Base-by-base conservation (phyloP, 148 eudicot genomes). In the Silene uniflora region DNA sequence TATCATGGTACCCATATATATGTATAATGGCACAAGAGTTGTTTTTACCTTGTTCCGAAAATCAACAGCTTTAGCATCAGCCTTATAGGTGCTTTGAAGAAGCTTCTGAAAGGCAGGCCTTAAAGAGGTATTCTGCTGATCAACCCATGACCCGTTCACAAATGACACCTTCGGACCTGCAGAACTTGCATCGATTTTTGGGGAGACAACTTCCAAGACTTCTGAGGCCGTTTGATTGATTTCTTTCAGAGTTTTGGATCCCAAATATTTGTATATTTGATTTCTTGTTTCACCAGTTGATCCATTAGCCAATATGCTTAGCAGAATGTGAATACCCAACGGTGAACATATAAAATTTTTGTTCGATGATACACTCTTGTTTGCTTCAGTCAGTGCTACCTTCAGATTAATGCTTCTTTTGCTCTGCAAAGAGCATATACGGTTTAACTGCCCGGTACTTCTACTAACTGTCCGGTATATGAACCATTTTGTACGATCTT, bases 61-160 rank as follows among this genome's bases (percentile, higher is more conserved):
- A 76, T 76, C 73, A 35, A 76, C 58, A 55, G 78, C 78, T 76
- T 54, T 76, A 11, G 73, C 78, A 35, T 67, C 73, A 67, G 78
- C 78, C 56, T 58, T 58, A 17, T 76, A 76, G 24, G 73, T 76
- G 71, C 23, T 63, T 19, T 67, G 22, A 46, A 76, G 78, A 32
- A 76, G 73, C 32, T 67, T 22, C 71, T 67, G 65, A 56, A 76
- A 76, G 10, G 73, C 19, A 35, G 73, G 73, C 55, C 1, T 68
- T 10, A 76, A 39, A 58, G 73, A 67, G 62, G n/a, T 65, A 22
- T 6, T 49, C n/a, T 76, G 62, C 25, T 7, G 12, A 68, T 76
- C 66, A 76, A 76, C 54, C 73, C 66, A 76, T 21, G 78, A 73
- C 13, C 73, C 78, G 18, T 22, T 76, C 63, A 56, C 66, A 32